Conservation (phyloP, 2,329 filamentous ascomycete species). For the Neocucurbitaria cava region DNA sequence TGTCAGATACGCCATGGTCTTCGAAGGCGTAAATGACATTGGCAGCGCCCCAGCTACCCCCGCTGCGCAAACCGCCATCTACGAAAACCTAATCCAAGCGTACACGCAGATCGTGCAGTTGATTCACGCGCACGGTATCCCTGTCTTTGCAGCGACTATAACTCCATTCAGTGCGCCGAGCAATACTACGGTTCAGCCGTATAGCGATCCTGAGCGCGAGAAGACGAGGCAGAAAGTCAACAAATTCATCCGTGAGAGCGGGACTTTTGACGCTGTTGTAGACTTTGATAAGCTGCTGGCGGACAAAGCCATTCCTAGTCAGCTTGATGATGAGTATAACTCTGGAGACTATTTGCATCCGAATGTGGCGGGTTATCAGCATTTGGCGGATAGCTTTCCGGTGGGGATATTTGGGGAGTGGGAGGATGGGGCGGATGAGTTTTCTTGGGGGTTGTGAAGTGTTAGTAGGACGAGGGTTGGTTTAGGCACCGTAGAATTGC, state of each 20-base stretch:
- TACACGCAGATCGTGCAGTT: slow-evolving; percentile 65
- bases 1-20: slow-evolving; percentile 52
- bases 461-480: no score
- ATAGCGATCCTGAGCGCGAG: slow-evolving; percentile 58
- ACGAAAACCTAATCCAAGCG: slow-evolving; percentile 61
- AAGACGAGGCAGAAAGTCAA: slow-evolving; percentile 65
- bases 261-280: slow-evolving; percentile 65
- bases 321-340: slow-evolving; percentile 60
- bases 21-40: slow-evolving; percentile 55
- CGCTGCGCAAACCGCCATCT: slow-evolving; percentile 56
- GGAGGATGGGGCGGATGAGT: slow-evolving; percentile 22
- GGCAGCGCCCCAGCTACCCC: slow-evolving; percentile 58
- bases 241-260: slow-evolving; percentile 64
- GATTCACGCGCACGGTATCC: slow-evolving; percentile 62
- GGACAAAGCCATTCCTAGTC: slow-evolving; percentile 57
- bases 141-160: slow-evolving; percentile 69
- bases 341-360: slow-evolving; percentile 72
- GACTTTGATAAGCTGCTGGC: slow-evolving; percentile 68
- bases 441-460: no score
- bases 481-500: no score
- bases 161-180: slow-evolving; percentile 63
- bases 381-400: slow-evolving; percentile 65
- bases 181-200: slow-evolving; percentile 33
- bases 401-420: slow-evolving; percentile 58
- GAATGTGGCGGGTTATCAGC: slow-evolving; percentile 65